Percentiles rank a stretch among this genome's conserved stretches.
phyloP scores from a whole-genome alignment of 495 filamentous ascomycete genomes.

The Annulohypoxylon stygium region DNA sequence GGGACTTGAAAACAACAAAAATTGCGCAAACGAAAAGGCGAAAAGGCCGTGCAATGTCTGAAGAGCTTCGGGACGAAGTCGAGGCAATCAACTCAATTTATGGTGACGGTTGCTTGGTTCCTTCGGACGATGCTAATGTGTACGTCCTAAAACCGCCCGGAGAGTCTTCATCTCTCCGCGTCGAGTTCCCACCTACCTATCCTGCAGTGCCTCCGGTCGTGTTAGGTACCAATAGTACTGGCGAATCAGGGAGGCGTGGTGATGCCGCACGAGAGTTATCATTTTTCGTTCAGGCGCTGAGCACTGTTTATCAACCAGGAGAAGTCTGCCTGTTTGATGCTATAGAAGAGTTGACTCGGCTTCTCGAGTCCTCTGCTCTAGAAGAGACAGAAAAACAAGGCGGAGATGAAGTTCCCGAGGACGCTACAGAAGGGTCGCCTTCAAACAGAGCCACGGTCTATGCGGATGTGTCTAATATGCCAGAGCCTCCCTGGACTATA shows the following conservation, averaged over 20 bases:
- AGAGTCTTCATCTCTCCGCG: conserved; percentile 66
- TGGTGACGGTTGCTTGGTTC: conserved; percentile 72
- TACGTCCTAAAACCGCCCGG: conserved; percentile 67
- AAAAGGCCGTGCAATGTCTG: conserved; percentile 64
- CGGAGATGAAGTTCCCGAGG: conserved; percentile 28
- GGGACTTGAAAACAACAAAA: background rate
- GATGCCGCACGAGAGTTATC: conserved; percentile 75
- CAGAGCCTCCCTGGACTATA: conserved; percentile 74
- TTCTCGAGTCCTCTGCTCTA: conserved; percentile 40
- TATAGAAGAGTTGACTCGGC: conserved; percentile 71
- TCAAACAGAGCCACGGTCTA: conserved; percentile 1
- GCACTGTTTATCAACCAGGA: conserved; percentile 74
- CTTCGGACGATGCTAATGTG: conserved; percentile 48
- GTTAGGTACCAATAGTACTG: conserved; percentile 73
- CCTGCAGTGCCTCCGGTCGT: conserved; percentile 76
- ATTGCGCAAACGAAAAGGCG: background rate
- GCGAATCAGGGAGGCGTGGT: conserved; percentile 71
- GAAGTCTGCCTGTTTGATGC: conserved; percentile 90
- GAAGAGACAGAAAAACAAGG: conserved; percentile 35
- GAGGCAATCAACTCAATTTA: conserved; percentile 96
- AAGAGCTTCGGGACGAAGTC: conserved; percentile 86
- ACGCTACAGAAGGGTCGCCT: conserved; percentile 24
- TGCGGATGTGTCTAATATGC: conserved; percentile 26
- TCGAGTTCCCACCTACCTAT: conserved; percentile 79
- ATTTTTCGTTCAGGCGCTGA: conserved; percentile 74